A percentile compares a stretch with the other conserved stretches of the same genome.
Evolutionary conservation across 352 stramenopile genomes (phyloP).

Genomic region (Phytopythium litorale): DNA sequence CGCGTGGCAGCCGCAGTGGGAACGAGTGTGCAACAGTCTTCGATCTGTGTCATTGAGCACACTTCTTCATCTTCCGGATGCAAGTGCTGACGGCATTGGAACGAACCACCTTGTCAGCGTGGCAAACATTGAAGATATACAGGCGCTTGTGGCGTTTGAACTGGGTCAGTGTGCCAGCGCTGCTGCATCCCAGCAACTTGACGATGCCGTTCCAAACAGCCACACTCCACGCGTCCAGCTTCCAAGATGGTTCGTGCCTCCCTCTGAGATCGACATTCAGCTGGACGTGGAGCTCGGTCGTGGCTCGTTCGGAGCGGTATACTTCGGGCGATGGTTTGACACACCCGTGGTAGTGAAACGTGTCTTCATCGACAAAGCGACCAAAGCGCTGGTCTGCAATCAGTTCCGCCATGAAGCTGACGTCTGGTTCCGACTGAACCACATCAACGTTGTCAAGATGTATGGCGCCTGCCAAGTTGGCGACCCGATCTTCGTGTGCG

Average conservation of each 20-base stretch:
- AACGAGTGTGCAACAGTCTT: not conserved
- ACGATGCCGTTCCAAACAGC: not conserved
- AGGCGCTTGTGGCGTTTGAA: not conserved
- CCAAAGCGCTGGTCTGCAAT: not conserved
- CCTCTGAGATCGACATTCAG: conserved; percentile 24
- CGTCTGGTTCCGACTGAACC: conserved; percentile 26
- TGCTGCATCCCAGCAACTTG: not conserved
- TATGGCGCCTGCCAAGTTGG: conserved; percentile 30
- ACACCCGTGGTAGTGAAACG: conserved; percentile 26
- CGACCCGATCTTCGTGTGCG: conserved; percentile 30
- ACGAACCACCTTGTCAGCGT: no score
- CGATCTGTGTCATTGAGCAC: not conserved
- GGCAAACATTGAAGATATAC: not conserved
- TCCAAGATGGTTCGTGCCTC: conserved; percentile 24
- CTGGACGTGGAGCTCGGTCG: conserved; percentile 14
- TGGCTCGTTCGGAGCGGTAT: conserved; percentile 19
- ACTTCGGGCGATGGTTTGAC: conserved; percentile 23
- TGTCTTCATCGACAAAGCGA: conserved; percentile 5
- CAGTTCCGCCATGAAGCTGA: conserved; percentile 24
- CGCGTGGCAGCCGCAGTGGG: no score
- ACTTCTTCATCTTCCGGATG: not conserved
- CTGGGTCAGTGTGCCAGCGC: not conserved
- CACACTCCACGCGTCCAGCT: not conserved
- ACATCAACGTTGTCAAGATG: conserved; percentile 29
- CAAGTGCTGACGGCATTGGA: not conserved